A percentile compares a stretch with the other conserved stretches of the same genome.
Evolutionary conservation across 495 filamentous ascomycete genomes (phyloP).

Genomic region (Symbiotaphrina buchneri): DNA sequence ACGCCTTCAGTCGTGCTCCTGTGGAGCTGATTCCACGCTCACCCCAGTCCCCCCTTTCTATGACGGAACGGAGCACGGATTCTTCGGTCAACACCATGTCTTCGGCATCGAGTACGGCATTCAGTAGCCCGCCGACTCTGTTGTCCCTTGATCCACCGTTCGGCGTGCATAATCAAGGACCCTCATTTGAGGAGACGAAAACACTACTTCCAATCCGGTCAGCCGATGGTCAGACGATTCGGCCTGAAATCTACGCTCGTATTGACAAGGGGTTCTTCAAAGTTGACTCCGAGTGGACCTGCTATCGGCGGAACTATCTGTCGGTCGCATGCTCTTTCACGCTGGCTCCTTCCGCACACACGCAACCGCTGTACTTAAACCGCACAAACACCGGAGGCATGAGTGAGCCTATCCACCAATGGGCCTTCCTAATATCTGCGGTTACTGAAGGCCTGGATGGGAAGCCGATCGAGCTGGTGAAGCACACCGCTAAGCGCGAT

Average conservation of each 20-base stretch:
- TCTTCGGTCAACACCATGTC: conserved; percentile 1
- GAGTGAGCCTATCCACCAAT: conserved; percentile 33
- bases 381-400: conserved; percentile 11
- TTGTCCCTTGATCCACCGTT: conserved; percentile 1
- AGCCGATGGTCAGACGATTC: conserved; percentile 33
- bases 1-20: conserved; percentile 1
- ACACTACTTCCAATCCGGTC: conserved; percentile 33
- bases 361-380: conserved; percentile 21
- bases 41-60: conserved; percentile 1
- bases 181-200: conserved; percentile 36
- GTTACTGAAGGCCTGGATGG: conserved; percentile 58
- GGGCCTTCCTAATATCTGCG: conserved; percentile 74
- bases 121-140: not conserved
- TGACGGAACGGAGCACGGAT: conserved; percentile 1
- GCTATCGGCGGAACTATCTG: conserved; percentile 91
- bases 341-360: conserved; percentile 27
- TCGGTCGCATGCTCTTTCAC: conserved; percentile 66
- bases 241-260: conserved; percentile 57
- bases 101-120: not conserved
- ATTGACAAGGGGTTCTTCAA: conserved; percentile 90
- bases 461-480: conserved; percentile 70
- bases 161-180: conserved; percentile 6
- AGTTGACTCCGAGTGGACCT: conserved; percentile 78
- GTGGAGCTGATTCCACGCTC: conserved; percentile 2
- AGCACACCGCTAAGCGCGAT: conserved; percentile 89